These are phyloP conservation scores for Scalesia atractyloides DNA, from an alignment of 129 eudicot species.

Conservation along the genomic window DNA sequence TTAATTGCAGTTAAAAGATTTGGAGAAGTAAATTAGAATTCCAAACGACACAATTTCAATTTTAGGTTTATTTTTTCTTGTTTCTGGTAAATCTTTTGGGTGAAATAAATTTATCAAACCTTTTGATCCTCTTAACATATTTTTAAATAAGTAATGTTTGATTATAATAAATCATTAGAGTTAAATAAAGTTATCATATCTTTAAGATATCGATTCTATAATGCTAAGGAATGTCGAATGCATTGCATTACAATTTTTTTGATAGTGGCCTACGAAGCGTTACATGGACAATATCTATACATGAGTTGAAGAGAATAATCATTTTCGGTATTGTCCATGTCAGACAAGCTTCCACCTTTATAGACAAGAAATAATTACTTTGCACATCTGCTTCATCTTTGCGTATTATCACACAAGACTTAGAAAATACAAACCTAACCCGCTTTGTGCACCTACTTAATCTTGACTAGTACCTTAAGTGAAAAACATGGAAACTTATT, in stretches of 20 bases:
- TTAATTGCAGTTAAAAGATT: constrained; percentile 2
- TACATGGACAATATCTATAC: too few relatives aligned
- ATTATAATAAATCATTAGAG: neutral
- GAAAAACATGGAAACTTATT: neutral
- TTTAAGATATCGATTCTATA: neutral
- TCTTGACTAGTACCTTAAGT: neutral
- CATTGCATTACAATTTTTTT: neutral
- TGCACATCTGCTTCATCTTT: neutral
- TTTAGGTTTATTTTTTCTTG: neutral
- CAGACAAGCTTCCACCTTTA: neutral
- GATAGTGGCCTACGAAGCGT: neutral
- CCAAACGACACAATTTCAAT: neutral
- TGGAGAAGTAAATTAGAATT: neutral
- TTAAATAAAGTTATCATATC: constrained; percentile 1
- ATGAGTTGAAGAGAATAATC: too few relatives aligned
- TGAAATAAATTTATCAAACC: neutral
- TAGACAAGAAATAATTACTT: neutral
- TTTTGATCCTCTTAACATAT: neutral
- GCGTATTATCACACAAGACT: neutral
- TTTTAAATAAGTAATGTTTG: neutral
- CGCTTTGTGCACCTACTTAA: neutral
- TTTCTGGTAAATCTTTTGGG: neutral
- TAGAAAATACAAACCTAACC: neutral
- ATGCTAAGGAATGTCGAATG: neutral
- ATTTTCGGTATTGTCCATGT: too few relatives aligned